phyloP scores from a whole-genome alignment of 495 filamentous ascomycete genomes.

The Staphylotrichum tortipilum region DNA sequence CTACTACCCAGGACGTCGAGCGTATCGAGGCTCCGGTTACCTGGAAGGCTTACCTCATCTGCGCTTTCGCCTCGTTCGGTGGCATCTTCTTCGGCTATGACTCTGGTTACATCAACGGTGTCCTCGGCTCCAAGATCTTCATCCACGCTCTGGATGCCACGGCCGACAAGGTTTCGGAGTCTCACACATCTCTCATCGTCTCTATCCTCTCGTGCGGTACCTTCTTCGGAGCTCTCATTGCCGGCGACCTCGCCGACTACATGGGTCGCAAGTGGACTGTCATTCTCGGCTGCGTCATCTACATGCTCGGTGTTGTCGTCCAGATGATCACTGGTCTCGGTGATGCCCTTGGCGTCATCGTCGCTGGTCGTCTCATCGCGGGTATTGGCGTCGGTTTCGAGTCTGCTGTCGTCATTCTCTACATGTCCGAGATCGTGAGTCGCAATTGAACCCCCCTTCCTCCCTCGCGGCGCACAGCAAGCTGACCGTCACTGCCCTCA shows the following conservation, averaged over 20 bases:
- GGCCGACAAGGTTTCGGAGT: slow-evolving; percentile 20
- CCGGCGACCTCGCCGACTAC: slow-evolving; percentile 60
- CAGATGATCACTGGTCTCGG: slow-evolving; percentile 43
- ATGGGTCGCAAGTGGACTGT: slow-evolving; percentile 61
- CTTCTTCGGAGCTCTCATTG: slow-evolving; percentile 66
- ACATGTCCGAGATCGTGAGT: slow-evolving; percentile 60
- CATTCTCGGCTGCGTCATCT: slow-evolving; percentile 56
- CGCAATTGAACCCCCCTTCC: too few species aligned
- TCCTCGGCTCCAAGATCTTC: slow-evolving; percentile 46
- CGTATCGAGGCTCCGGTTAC: slow-evolving; percentile 59
- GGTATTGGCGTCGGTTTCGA: slow-evolving; percentile 69
- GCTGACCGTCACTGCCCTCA: background rate
- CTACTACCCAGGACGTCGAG: slow-evolving; percentile 31
- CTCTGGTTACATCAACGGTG: slow-evolving; percentile 56
- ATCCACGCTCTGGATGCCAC: slow-evolving; percentile 34
- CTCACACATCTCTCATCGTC: slow-evolving; percentile 54
- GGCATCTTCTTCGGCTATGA: slow-evolving; percentile 63
- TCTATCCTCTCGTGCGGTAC: slow-evolving; percentile 69
- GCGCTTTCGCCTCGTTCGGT: slow-evolving; percentile 60
- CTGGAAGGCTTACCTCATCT: slow-evolving; percentile 58
- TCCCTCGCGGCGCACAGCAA: background rate
- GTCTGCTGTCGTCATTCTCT: slow-evolving; percentile 65
- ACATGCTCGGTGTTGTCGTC: slow-evolving; percentile 54
- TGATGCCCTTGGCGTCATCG: slow-evolving; percentile 43
- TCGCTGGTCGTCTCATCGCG: slow-evolving; percentile 61